A percentile compares a stretch with the other conserved stretches of the same genome.
Conservation (phyloP, 2,329 filamentous ascomycete genomes). For the Trichoderma atroviride region DNA sequence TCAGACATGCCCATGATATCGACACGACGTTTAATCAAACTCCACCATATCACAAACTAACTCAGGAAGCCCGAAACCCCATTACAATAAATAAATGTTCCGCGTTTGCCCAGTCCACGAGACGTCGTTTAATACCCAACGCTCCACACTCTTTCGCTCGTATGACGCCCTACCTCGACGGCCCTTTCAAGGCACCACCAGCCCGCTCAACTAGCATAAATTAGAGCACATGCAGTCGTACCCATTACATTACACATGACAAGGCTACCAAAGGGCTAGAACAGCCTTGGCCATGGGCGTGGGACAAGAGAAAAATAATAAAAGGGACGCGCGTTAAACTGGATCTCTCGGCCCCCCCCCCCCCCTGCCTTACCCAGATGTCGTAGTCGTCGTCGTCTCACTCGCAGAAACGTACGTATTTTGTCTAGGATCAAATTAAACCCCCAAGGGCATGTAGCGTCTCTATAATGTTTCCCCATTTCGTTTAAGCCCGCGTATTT, state of each 20-base stretch:
- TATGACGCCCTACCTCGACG: constrained; percentile 1
- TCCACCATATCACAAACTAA: background rate
- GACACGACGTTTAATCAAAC: background rate
- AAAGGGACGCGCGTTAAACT: constrained; percentile 25
- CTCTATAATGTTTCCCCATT: background rate
- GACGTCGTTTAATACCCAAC: background rate
- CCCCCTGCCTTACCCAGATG: constrained; percentile 10
- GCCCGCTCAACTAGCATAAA: background rate
- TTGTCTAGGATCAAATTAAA: background rate
- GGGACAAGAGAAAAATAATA: background rate
- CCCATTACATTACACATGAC: background rate
- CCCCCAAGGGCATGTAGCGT: background rate
- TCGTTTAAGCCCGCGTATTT: background rate
- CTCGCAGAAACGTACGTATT: constrained; percentile 1
- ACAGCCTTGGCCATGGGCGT: constrained; percentile 1
- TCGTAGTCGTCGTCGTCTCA: constrained; percentile 4
- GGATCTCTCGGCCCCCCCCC: constrained; percentile 15
- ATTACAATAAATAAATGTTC: background rate
- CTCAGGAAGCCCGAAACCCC: background rate
- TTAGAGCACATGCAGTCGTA: background rate
- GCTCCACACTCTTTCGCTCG: constrained; percentile 5
- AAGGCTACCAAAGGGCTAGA: constrained; percentile 13
- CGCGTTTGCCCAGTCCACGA: background rate
- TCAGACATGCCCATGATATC: background rate
- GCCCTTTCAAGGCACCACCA: background rate